Evolutionary conservation across 176 grass and related monocot genomes (phyloP).

Genomic region (Carex scoparia): DNA sequence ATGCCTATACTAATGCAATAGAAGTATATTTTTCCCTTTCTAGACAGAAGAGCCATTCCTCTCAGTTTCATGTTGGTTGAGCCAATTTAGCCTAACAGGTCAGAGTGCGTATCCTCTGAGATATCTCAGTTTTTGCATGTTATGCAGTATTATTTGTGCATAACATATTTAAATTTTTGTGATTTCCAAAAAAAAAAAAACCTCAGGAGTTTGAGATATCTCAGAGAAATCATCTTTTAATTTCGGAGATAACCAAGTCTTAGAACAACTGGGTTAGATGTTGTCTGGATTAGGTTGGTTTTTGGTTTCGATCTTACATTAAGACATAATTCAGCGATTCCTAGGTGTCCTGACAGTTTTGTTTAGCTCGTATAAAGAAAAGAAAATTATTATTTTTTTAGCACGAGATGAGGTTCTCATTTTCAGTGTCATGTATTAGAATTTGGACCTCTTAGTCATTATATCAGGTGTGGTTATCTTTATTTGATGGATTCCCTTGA

Average conservation of each 20-base stretch:
- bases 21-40: neutral
- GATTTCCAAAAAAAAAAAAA: too few relatives aligned
- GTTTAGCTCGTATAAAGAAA: neutral
- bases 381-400: neutral
- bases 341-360: neutral
- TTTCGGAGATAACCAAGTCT: neutral
- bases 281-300: too few relatives aligned
- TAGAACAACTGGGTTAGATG: too few relatives aligned
- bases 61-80: neutral
- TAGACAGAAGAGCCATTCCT: neutral
- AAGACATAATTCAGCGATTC: too few relatives aligned
- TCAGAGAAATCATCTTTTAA: neutral
- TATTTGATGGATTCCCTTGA: neutral
- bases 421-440: neutral
- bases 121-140: too few relatives aligned
- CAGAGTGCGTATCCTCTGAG: too few relatives aligned
- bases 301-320: too few relatives aligned
- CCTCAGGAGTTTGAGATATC: too few relatives aligned
- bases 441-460: neutral
- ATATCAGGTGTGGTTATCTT: too few relatives aligned
- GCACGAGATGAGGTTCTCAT: neutral
- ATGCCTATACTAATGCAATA: neutral
- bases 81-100: neutral
- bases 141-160: too few relatives aligned
- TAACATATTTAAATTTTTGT: too few relatives aligned